Base-by-base conservation (phyloP, 2,329 filamentous ascomycete species). In the Talaromyces pinophilus region DNA sequence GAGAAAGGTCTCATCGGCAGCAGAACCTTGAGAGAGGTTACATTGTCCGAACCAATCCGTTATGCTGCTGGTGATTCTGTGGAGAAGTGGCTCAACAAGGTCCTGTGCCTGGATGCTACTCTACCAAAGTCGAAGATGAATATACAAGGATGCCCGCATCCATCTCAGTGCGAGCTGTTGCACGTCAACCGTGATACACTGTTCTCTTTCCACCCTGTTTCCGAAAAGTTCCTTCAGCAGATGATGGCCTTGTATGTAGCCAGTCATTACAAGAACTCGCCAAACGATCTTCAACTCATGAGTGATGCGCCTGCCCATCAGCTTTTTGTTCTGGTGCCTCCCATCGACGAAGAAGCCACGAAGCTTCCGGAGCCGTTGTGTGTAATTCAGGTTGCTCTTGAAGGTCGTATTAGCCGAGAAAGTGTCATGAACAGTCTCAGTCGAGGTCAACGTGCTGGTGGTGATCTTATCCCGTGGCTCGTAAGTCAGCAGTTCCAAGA, bases 401-500 rank as follows among this genome's bases (percentile, higher is more conserved):
- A 99, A 85, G 95, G 95, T 72, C 91, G 92, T 71, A 99, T 99
- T 74, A 97, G 93, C 82, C 88, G 89, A 70, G 90, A 96, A 74
- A 98, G 93, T 75, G 93, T 99, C 3, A 82, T 97, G 67, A 96
- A 92, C 79, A 92, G 92, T 76, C 81, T 99, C 69, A 94, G 91
- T 73, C 87, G 95, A 76, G 96, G 95, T 44, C 91, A 95, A 76
- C 86, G 95, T 71, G 92, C 94, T 1, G 89, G 92, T 46, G 95
- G 95, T 73, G 95, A 99, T 78, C 82, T 99, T 63, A 99, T 99
- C 66, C 95, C 95, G 0, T 99, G 95, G 95, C 86, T 98, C 38
- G 92, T 99, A 69, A 96, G 92, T 76, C 93, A 98, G 76, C 95
- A 99, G 76, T 99, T 97, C 82, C 95, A 98, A 75, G 95, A 99